A percentile compares a stretch with the other conserved stretches of the same genome.
phyloP scores from a whole-genome alignment of 208 protist species.

The Trypanosomatidae sp. region DNA sequence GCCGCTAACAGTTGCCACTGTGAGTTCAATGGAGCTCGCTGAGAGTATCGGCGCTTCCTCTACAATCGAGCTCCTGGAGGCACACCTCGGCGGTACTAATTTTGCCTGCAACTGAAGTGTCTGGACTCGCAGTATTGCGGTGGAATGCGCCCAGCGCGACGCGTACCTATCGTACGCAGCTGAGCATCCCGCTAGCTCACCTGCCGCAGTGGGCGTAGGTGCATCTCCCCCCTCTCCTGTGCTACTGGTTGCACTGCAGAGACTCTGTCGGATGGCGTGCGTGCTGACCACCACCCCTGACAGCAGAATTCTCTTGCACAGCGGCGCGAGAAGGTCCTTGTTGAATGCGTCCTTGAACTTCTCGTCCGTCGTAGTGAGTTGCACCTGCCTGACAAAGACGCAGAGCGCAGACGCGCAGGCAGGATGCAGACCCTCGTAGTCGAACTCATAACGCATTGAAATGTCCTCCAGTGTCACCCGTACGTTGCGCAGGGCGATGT shows the following conservation, averaged over 20 bases:
- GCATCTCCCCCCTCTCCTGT: not conserved
- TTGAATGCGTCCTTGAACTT: slow-evolving; percentile 43
- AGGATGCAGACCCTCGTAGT: slow-evolving; percentile 67
- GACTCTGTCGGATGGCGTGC: slow-evolving; percentile 11
- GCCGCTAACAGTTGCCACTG: slow-evolving; percentile 7
- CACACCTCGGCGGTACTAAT: slow-evolving; percentile 7
- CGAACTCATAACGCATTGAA: slow-evolving; percentile 55
- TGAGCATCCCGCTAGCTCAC: not conserved
- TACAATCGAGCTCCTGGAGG: slow-evolving; percentile 8
- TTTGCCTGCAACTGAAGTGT: slow-evolving; percentile 23
- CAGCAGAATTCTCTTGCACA: slow-evolving; percentile 17
- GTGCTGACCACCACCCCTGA: slow-evolving; percentile 13
- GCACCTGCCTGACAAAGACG: slow-evolving; percentile 46
- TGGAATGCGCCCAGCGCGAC: slow-evolving; percentile 20
- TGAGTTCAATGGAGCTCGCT: slow-evolving; percentile 22
- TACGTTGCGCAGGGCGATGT: slow-evolving; percentile 50
- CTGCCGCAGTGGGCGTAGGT: not conserved
- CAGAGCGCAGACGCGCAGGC: slow-evolving; percentile 42
- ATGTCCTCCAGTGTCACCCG: slow-evolving; percentile 48
- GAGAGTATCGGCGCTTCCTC: slow-evolving; percentile 9
- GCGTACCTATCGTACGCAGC: slow-evolving; percentile 11
- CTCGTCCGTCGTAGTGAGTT: slow-evolving; percentile 51
- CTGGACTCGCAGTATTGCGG: slow-evolving; percentile 15
- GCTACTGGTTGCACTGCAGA: not conserved
- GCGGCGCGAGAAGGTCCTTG: slow-evolving; percentile 14